Evolutionary conservation across 805 yeast species (phyloP), one percentile per base, ranked within the genome.

Genomic region (Metschnikowia proteae): DNA sequence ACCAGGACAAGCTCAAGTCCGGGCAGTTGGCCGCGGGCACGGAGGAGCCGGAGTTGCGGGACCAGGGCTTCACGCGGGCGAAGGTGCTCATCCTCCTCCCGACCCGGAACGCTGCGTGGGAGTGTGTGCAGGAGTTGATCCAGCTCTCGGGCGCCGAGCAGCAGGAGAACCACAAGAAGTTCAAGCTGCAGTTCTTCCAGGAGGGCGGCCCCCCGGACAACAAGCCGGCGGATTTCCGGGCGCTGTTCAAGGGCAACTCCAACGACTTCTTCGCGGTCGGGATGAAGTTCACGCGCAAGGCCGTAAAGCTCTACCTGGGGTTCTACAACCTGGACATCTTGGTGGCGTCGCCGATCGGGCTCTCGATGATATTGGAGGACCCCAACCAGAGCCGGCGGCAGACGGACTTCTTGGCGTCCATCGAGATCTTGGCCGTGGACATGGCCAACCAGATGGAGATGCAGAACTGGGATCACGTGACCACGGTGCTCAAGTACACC

Each of bases 61-160:
- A 94, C 64, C 98, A 94, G 66, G 98, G 99, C 28, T 94, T 89
- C 64, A 91, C 97, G 0, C 77, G 98, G 53, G 96, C 99, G 0
- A 91, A 90, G 60, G 90, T 86, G 1, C 68, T 94, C 48, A 80
- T 92, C 4, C 66, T 94, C 26, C 70, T 88, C 36, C 98, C 99
- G 9, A 88, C 96, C 0, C 78, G 97, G 60, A 79, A 89, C 56
- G 70, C 84, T 7, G 89, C 94, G 27, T 83, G 80, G 61, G 81
- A 83, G 50, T 74, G 89, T 13, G 82, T 91, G 22, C 76, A 78
- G 38, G 75, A 79, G 32, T 57, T 94, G 34, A 80, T 84, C 34
- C 67, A 74, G 33, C 67, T 85, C 27, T 79, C 90, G 3, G 88
- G 86, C 0, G 69, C 84, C 31, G 84, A 80, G 37, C 91, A 88